Evolutionary conservation across 1,284 basidiomycete species (phyloP).

Genomic region (Psilocybe mexicana): DNA sequence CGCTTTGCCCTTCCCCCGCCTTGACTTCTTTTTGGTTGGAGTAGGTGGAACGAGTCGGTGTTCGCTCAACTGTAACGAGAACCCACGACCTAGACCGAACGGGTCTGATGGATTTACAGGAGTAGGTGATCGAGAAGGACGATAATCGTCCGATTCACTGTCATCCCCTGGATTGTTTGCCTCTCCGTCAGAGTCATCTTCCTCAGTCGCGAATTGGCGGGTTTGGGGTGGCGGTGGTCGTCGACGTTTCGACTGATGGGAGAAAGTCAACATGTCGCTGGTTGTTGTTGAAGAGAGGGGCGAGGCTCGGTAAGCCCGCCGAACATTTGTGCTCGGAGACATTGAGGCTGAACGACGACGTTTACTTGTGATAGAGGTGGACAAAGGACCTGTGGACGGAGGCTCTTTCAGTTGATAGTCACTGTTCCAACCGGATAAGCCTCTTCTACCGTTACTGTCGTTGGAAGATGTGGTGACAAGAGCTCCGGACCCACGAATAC

Average conservation of each 20-base stretch:
- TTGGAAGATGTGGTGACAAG: slow-evolving; percentile 5
- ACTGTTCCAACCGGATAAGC: slow-evolving; percentile 18
- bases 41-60: not conserved
- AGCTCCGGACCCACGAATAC: slow-evolving; percentile 6
- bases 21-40: slow-evolving; percentile 14
- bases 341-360: slow-evolving; percentile 10
- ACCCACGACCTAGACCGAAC: not conserved
- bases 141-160: slow-evolving; percentile 31
- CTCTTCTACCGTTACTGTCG: slow-evolving; percentile 2
- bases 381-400: not conserved
- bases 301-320: slow-evolving; percentile 1
- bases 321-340: slow-evolving; percentile 1
- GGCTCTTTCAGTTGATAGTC: not conserved
- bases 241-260: not conserved
- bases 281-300: not conserved
- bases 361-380: not conserved
- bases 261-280: not conserved
- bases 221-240: not conserved
- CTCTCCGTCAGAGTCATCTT: slow-evolving; percentile 11
- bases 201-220: not conserved
- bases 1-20: slow-evolving; percentile 26
- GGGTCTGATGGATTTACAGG: slow-evolving; percentile 9
- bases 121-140: slow-evolving; percentile 30
- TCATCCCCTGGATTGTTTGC: slow-evolving; percentile 9
- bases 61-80: not conserved